These are phyloP conservation scores for Brassica nigra DNA, from an alignment of 345 rosid species.

Conservation along the genomic window DNA sequence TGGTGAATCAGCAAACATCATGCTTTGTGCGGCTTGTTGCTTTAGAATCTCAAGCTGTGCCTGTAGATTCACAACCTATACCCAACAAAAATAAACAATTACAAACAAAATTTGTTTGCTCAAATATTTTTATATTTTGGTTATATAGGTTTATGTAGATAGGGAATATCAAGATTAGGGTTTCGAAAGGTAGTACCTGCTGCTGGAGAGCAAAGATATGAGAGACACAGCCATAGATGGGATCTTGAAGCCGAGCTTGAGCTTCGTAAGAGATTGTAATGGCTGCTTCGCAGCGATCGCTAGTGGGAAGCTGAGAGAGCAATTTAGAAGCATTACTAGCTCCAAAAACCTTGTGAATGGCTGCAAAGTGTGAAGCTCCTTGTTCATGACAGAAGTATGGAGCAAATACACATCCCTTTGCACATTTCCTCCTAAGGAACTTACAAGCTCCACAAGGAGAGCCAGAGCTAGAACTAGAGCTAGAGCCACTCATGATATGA, in stretches of 20 bases:
- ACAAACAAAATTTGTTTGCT: neutral
- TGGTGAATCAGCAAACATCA: slow-evolving; percentile 49
- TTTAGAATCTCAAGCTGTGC: slow-evolving; percentile 80
- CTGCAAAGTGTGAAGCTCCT: slow-evolving; percentile 89
- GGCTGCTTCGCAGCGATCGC: slow-evolving; percentile 81
- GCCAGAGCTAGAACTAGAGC: slow-evolving; percentile 56
- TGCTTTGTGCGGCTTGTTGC: slow-evolving; percentile 72
- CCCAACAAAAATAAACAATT: slow-evolving; percentile 10
- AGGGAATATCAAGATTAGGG: slow-evolving; percentile 24
- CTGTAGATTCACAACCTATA: slow-evolving; percentile 86
- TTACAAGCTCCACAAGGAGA: slow-evolving; percentile 99
- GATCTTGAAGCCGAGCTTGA: slow-evolving; percentile 95
- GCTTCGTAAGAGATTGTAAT: slow-evolving; percentile 96
- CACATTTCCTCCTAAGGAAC: slow-evolving; percentile 91
- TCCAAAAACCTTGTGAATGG: slow-evolving; percentile 94
- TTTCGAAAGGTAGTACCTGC: slow-evolving; percentile 57
- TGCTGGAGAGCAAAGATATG: slow-evolving; percentile 96
- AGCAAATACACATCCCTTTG: slow-evolving; percentile 88
- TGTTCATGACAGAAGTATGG: slow-evolving; percentile 96
- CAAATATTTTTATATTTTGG: neutral
- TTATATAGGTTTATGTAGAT: slow-evolving; percentile 6
- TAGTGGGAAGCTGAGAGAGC: slow-evolving; percentile 73
- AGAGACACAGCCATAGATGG: slow-evolving; percentile 92
- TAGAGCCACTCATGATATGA: slow-evolving; percentile 34
- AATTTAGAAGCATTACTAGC: slow-evolving; percentile 94